Conservation (phyloP, 495 filamentous ascomycete genomes). For the Aspergillus avenaceus region DNA sequence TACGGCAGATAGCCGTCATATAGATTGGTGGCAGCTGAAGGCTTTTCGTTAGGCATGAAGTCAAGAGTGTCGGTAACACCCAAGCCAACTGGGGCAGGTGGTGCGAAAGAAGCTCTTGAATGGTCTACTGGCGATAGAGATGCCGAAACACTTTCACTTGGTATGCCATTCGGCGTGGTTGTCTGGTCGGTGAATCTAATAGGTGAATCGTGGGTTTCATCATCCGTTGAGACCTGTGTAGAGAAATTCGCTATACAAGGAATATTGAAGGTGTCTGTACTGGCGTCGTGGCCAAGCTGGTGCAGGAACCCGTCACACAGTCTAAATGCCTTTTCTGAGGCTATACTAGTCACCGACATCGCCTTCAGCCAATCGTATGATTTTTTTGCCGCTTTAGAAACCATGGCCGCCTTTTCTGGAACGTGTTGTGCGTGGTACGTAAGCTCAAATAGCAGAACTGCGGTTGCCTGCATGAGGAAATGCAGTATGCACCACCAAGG, state of each 20-base stretch:
- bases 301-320: slow-evolving; percentile 46
- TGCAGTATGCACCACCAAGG: slow-evolving; percentile 65
- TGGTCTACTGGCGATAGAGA: slow-evolving; percentile 25
- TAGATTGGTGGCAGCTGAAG: slow-evolving; percentile 11
- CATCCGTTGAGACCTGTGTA: slow-evolving; percentile 1
- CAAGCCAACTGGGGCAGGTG: slow-evolving; percentile 14
- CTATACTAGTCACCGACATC: slow-evolving; percentile 41
- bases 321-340: slow-evolving; percentile 48
- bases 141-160: slow-evolving; percentile 23
- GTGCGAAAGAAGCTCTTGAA: slow-evolving; percentile 12
- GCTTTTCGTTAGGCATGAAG: slow-evolving; percentile 24
- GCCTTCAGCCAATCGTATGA: slow-evolving; percentile 49
- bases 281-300: slow-evolving; percentile 20
- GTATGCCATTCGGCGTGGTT: slow-evolving; percentile 15
- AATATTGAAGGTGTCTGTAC: slow-evolving; percentile 13
- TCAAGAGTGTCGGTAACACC: slow-evolving; percentile 25
- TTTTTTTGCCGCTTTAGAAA: slow-evolving; percentile 52
- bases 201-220: slow-evolving; percentile 2
- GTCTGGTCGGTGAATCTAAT: slow-evolving; percentile 5
- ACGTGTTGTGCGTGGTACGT: slow-evolving; percentile 50
- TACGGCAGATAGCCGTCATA: slow-evolving; percentile 38
- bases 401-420: slow-evolving; percentile 46
- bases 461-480: slow-evolving; percentile 58
- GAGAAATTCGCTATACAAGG: slow-evolving; percentile 8
- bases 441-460: slow-evolving; percentile 56